Evolutionary conservation across 2,329 filamentous ascomycete genomes (phyloP).

Genomic region (Fusarium domesticum): DNA sequence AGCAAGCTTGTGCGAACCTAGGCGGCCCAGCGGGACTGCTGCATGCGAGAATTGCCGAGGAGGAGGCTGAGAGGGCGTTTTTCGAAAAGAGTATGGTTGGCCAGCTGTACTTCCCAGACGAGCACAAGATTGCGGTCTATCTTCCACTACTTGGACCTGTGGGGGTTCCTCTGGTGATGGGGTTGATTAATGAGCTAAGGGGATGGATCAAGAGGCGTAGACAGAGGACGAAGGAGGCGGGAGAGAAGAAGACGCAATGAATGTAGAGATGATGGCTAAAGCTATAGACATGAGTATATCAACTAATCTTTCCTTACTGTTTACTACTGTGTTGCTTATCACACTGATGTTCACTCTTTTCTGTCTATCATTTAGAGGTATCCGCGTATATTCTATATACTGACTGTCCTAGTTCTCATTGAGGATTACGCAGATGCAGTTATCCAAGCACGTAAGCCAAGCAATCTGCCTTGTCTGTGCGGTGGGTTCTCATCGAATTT

Average conservation of each 20-base stretch:
- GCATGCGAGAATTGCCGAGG: slow-evolving; percentile 80
- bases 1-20: slow-evolving; percentile 71
- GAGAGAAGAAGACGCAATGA: slow-evolving; percentile 39
- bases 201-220: slow-evolving; percentile 51
- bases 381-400: too few relatives aligned
- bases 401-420: too few relatives aligned
- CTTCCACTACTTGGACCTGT: slow-evolving; percentile 86
- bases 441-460: neutral
- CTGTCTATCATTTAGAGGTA: too few relatives aligned
- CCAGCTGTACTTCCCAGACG: slow-evolving; percentile 96
- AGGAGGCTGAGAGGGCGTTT: slow-evolving; percentile 88
- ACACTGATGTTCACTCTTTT: neutral
- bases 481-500: too few relatives aligned
- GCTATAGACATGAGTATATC: slow-evolving; percentile 17
- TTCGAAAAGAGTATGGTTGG: slow-evolving; percentile 99
- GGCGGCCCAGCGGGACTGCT: slow-evolving; percentile 65
- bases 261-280: slow-evolving; percentile 4
- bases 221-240: slow-evolving; percentile 41
- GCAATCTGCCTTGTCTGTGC: neutral
- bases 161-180: slow-evolving; percentile 84
- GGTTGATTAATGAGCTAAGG: slow-evolving; percentile 76
- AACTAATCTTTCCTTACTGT: slow-evolving; percentile 6
- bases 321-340: neutral
- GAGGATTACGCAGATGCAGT: slow-evolving; percentile 6
- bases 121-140: slow-evolving; percentile 97